Conservation (phyloP, 202 grass and related monocot species). For the Hordeum pubiflorum region DNA sequence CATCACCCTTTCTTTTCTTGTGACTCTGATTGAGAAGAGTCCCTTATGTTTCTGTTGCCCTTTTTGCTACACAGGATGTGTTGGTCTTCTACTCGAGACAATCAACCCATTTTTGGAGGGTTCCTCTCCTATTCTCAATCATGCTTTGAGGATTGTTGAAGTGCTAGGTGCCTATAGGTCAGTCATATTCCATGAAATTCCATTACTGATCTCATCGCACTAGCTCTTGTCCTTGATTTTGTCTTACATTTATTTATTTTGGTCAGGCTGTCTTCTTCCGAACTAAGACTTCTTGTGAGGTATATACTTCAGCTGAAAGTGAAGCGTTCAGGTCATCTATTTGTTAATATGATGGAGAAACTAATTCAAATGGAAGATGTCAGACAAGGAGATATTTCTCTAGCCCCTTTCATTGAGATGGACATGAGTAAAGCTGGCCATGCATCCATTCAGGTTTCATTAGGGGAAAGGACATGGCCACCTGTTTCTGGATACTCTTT, state of each 20-base stretch:
- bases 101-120: conserved; percentile 85
- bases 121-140: conserved; percentile 87
- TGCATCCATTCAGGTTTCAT: conserved; percentile 94
- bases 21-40: conserved; percentile 11
- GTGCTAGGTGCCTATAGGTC: conserved; percentile 93
- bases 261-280: conserved; percentile 81
- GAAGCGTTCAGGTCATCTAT: conserved; percentile 76
- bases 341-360: conserved; percentile 96
- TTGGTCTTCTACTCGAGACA: conserved; percentile 91
- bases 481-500: conserved; percentile 97
- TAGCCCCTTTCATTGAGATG: conserved; percentile 94
- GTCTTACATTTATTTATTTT: conserved; percentile 12
- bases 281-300: conserved; percentile 79
- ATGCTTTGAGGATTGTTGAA: conserved; percentile 88
- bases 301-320: conserved; percentile 91
- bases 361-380: conserved; percentile 87
- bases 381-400: conserved; percentile 66
- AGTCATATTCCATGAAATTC: conserved; percentile 33
- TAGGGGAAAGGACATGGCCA: conserved; percentile 99
- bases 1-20: conserved; percentile 27
- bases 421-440: conserved; percentile 94
- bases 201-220: background rate
- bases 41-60: conserved; percentile 36
- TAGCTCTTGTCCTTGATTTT: conserved; percentile 18
- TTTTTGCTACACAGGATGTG: conserved; percentile 56